phyloP scores from a whole-genome alignment of 495 filamentous ascomycete species.

The Hapsidospora chrysogenum region DNA sequence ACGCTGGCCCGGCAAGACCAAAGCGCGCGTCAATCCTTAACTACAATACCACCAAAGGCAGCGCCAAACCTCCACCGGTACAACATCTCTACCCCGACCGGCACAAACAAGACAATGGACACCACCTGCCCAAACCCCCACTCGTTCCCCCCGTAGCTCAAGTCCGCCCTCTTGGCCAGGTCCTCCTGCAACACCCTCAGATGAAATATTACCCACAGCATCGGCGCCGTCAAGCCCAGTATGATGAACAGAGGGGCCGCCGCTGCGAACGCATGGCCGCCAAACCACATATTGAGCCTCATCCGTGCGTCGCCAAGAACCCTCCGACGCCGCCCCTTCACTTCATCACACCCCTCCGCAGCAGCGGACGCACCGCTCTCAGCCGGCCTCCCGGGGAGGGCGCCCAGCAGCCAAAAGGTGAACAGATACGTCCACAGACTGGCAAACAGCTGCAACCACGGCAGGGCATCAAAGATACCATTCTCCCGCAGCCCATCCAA shows the following conservation, averaged over 20 bases:
- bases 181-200: constrained; percentile 10
- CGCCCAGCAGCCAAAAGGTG: not conserved
- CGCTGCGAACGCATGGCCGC: not conserved
- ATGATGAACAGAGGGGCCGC: constrained; percentile 2
- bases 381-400: not conserved
- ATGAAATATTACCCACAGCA: constrained; percentile 15
- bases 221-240: constrained; percentile 8
- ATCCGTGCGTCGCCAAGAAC: no score
- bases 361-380: not conserved
- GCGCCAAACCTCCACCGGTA: not conserved
- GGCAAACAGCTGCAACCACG: not conserved
- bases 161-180: constrained; percentile 7
- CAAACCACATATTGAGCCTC: no score
- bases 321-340: no score
- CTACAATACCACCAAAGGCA: no score
- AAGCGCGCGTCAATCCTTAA: no score
- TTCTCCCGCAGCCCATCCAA: not conserved
- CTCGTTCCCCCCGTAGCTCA: constrained; percentile 10
- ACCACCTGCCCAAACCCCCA: constrained; percentile 23
- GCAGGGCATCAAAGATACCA: not conserved
- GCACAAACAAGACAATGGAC: constrained; percentile 15
- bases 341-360: not conserved
- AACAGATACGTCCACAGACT: not conserved
- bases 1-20: no score
- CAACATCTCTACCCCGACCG: constrained; percentile 12